Conservation (phyloP, 768 basidiomycete species). For the Pilatotrama ljubarskyi region DNA sequence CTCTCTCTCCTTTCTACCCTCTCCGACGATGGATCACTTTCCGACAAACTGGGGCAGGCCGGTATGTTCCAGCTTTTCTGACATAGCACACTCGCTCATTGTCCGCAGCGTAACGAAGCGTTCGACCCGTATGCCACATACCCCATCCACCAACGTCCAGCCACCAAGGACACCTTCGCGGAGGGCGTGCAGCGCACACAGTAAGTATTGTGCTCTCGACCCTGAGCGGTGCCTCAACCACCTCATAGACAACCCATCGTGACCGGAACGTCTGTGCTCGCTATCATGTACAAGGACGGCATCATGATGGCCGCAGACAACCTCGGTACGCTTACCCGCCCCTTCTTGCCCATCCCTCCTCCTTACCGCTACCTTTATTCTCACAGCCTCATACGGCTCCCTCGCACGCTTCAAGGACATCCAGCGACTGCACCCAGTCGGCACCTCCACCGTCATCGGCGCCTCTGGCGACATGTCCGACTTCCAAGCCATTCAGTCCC, state of each 20-base stretch:
- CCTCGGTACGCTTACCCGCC: slow-evolving; percentile 60
- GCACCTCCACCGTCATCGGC: slow-evolving; percentile 82
- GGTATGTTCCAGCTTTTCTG: slow-evolving; percentile 40
- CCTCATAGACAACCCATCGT: slow-evolving; percentile 84
- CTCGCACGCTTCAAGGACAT: slow-evolving; percentile 96
- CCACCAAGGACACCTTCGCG: slow-evolving; percentile 52
- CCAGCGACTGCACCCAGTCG: slow-evolving; percentile 83
- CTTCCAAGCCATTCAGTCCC: slow-evolving; percentile 86
- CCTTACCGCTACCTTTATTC: neutral
- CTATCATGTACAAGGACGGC: slow-evolving; percentile 92
- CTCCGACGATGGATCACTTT: slow-evolving; percentile 70
- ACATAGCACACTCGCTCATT: neutral
- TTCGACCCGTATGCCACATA: slow-evolving; percentile 77
- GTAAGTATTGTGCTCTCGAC: slow-evolving; percentile 40
- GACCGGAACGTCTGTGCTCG: slow-evolving; percentile 95
- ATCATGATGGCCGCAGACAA: slow-evolving; percentile 99
- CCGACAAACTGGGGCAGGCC: slow-evolving; percentile 84
- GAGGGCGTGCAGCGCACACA: slow-evolving; percentile 80
- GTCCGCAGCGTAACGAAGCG: slow-evolving; percentile 64
- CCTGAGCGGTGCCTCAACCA: neutral
- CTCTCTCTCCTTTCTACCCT: neutral
- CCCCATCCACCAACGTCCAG: slow-evolving; percentile 65
- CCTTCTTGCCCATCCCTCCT: neutral
- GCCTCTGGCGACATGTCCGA: slow-evolving; percentile 98
- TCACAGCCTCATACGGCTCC: slow-evolving; percentile 90